These are phyloP conservation scores for Saposhnikovia divaricata DNA, from an alignment of 129 eudicot species.

Conservation along the genomic window DNA sequence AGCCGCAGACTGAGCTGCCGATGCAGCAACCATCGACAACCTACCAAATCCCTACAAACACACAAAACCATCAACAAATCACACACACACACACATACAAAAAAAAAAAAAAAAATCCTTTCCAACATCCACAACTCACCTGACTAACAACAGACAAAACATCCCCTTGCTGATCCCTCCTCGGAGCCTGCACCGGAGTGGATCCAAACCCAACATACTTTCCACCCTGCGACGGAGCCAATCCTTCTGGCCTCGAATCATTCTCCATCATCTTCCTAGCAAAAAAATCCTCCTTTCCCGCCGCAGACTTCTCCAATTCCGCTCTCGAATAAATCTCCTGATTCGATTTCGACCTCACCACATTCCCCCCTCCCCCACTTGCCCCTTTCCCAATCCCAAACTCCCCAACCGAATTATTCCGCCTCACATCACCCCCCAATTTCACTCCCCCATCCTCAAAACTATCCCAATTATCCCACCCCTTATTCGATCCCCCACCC, in stretches of 20 bases:
- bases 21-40: slow-evolving; percentile 79
- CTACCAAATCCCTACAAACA: slow-evolving; percentile 68
- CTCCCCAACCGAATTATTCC: slow-evolving; percentile 69
- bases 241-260: slow-evolving; percentile 68
- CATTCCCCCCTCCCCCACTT: slow-evolving; percentile 41
- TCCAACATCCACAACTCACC: slow-evolving; percentile 25
- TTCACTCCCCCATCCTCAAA: slow-evolving; percentile 40
- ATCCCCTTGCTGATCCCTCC: slow-evolving; percentile 63
- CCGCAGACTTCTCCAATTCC: slow-evolving; percentile 77
- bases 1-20: slow-evolving; percentile 92
- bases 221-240: slow-evolving; percentile 89
- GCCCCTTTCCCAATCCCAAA: slow-evolving; percentile 44
- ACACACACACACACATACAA: neutral
- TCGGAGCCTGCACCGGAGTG: slow-evolving; percentile 30
- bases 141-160: slow-evolving; percentile 73
- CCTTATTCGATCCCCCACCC: slow-evolving; percentile 15
- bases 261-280: slow-evolving; percentile 79
- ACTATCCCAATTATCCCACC: slow-evolving; percentile 86
- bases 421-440: slow-evolving; percentile 33
- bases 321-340: slow-evolving; percentile 51
- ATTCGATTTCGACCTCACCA: slow-evolving; percentile 56
- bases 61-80: slow-evolving; percentile 3
- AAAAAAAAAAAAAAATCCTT: neutral
- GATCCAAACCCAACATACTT: slow-evolving; percentile 97
- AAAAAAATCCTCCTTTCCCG: slow-evolving; percentile 73